phyloP scores from a whole-genome alignment of 2,329 filamentous ascomycete genomes.

The Pleomassaria siparia region DNA sequence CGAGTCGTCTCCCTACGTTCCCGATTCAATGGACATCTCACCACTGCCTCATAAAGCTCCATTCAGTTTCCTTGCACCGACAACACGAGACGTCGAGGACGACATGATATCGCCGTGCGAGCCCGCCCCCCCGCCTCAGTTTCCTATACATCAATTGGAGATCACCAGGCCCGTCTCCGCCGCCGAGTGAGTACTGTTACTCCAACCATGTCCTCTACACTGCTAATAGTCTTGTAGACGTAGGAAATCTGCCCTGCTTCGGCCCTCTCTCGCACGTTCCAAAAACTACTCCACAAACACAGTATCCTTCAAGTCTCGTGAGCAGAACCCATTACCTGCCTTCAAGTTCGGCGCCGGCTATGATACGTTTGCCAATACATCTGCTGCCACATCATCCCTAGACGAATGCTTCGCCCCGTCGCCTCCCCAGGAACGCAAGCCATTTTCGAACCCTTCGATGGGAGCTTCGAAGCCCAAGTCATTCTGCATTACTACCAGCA shows the following conservation, averaged over 20 bases:
- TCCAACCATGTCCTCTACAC: not conserved
- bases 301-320: conserved; percentile 59
- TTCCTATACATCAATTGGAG: conserved; percentile 30
- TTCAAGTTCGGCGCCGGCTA: conserved; percentile 72
- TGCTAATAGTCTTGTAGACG: conserved; percentile 32
- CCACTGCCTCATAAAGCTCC: conserved; percentile 82
- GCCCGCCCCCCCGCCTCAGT: conserved; percentile 26
- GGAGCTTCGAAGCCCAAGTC: conserved; percentile 66
- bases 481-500: conserved; percentile 60
- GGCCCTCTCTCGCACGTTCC: conserved; percentile 72
- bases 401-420: conserved; percentile 82
- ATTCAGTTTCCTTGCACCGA: conserved; percentile 62
- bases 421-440: conserved; percentile 69
- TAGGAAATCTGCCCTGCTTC: conserved; percentile 56
- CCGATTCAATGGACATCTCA: conserved; percentile 90
- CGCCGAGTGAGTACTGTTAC: conserved; percentile 36
- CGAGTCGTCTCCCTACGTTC: conserved; percentile 75
- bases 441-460: conserved; percentile 55
- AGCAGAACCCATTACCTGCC: conserved; percentile 67
- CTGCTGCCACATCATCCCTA: conserved; percentile 68
- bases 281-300: conserved; percentile 74
- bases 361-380: conserved; percentile 55
- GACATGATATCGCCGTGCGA: conserved; percentile 46
- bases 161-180: conserved; percentile 39
- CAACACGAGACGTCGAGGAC: conserved; percentile 52